Conservation (phyloP, 257 asterid genomes). For the Coffea canephora region DNA sequence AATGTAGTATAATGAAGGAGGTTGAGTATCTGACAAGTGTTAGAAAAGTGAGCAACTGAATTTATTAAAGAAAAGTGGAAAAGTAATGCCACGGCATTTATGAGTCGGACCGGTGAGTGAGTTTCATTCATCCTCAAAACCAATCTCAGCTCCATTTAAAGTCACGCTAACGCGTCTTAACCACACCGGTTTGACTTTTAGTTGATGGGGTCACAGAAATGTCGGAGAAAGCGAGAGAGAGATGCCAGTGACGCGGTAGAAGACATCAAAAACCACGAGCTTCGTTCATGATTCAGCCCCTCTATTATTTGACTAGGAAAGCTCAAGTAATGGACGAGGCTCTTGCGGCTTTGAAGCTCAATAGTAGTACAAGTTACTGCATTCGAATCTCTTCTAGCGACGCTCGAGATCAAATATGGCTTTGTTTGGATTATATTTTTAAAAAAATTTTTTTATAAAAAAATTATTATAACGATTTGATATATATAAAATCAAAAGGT, state of each 20-base stretch:
- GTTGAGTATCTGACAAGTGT: not conserved
- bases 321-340: not conserved
- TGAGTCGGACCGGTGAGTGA: not conserved
- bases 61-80: not conserved
- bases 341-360: not conserved
- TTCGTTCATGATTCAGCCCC: not conserved
- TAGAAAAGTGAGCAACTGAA: not conserved
- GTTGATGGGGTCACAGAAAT: not conserved
- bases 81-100: not conserved
- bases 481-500: no score
- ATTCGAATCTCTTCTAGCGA: no score
- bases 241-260: not conserved
- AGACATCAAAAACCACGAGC: not conserved
- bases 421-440: no score
- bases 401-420: no score
- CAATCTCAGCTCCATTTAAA: not conserved
- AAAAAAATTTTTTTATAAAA: no score
- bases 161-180: not conserved
- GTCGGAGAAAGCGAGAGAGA: not conserved
- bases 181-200: not conserved
- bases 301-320: not conserved
- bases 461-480: no score
- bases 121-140: conserved; percentile 1
- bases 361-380: not conserved
- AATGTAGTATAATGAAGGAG: not conserved